Percentiles rank a stretch among this genome's conserved stretches.
Evolutionary conservation across 345 rosid species (phyloP).

Genomic region (Kandelia obovata): DNA sequence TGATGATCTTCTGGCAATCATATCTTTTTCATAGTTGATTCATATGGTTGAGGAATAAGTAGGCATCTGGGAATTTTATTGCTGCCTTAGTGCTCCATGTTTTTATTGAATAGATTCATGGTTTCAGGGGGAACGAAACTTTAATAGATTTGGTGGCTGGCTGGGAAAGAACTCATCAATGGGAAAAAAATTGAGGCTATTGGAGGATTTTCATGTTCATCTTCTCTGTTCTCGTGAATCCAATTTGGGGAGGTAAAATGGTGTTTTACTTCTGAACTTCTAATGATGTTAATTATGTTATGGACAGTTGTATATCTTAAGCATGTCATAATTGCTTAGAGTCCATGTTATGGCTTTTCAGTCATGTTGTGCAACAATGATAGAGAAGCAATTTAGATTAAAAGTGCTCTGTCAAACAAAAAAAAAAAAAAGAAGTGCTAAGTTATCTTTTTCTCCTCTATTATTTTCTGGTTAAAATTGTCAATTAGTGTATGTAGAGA

Average conservation of each 20-base stretch:
- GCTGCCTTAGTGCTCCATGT: background rate
- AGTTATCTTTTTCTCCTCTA: too few relatives aligned
- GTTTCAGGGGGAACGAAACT: slow-evolving; percentile 90
- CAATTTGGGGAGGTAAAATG: slow-evolving; percentile 65
- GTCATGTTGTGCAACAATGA: background rate
- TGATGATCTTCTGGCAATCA: background rate
- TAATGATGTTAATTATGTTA: background rate
- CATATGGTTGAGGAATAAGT: background rate
- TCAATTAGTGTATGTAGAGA: too few relatives aligned
- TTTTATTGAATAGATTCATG: slow-evolving; percentile 5
- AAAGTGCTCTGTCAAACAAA: too few relatives aligned
- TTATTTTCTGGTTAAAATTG: too few relatives aligned
- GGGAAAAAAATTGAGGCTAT: slow-evolving; percentile 76
- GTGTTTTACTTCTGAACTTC: background rate
- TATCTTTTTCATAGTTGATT: background rate
- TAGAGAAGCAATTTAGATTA: too few relatives aligned
- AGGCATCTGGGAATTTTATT: background rate
- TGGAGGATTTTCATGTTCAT: slow-evolving; percentile 92
- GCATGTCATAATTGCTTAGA: background rate
- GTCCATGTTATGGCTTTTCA: background rate
- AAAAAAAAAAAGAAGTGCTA: too few relatives aligned
- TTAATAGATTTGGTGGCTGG: slow-evolving; percentile 97
- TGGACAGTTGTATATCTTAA: too few relatives aligned
- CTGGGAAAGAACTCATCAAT: slow-evolving; percentile 89
- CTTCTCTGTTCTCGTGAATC: slow-evolving; percentile 89